A percentile compares a stretch with the other conserved stretches of the same genome.
These are phyloP conservation scores for Moricandia moricandioides DNA, from an alignment of 345 rosid species.

Conservation along the genomic window DNA sequence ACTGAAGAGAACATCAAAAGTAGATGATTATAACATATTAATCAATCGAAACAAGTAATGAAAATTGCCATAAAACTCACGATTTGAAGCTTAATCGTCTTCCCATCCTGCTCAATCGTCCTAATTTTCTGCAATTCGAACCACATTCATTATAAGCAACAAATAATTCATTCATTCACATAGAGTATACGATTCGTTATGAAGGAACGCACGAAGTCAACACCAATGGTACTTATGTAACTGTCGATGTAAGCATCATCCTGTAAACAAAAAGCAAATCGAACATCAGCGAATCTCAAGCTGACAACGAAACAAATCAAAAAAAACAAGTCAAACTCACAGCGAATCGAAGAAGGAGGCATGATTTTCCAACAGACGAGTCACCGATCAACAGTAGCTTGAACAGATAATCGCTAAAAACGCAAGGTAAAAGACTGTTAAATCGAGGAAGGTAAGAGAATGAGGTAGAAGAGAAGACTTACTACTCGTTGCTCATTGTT, in stretches of 20 bases:
- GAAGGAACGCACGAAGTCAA: conserved; percentile 63
- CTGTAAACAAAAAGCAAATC: conserved; percentile 35
- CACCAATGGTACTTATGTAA: conserved; percentile 86
- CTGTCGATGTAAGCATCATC: conserved; percentile 88
- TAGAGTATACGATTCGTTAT: too few species aligned
- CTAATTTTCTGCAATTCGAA: conserved; percentile 57
- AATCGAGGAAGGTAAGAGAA: neutral
- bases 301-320: neutral
- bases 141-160: neutral
- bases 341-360: conserved; percentile 76
- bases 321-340: conserved; percentile 39
- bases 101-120: conserved; percentile 76
- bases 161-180: too few species aligned
- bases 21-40: neutral
- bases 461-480: conserved; percentile 10
- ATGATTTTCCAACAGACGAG: conserved; percentile 81
- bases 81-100: conserved; percentile 76
- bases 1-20: conserved; percentile 20
- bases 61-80: conserved; percentile 38
- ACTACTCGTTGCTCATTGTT: conserved; percentile 65
- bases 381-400: conserved; percentile 81
- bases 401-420: conserved; percentile 63
- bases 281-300: neutral
- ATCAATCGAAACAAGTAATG: neutral
- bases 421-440: neutral